Base-by-base conservation (phyloP, 331 rosid genomes). In the Quercus tomentella region DNA sequence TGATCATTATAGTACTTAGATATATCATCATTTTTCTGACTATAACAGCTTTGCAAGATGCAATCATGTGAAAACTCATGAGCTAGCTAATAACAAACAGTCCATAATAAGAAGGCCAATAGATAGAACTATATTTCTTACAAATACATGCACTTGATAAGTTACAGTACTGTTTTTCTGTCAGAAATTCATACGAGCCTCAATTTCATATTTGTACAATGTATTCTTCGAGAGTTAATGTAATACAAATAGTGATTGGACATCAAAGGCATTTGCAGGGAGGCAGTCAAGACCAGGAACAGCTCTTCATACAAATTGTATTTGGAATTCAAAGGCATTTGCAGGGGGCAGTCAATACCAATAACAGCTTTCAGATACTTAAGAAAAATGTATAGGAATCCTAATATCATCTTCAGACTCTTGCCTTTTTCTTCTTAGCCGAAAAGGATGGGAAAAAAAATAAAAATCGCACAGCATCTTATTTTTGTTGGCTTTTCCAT, bases 141-240 rank as follows among this genome's bases (percentile, higher is more conserved):
- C 72, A 88, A 85, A 83, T 79, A 49, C 60, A 70, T 80, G 78
- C 87, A 74, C 73, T 75, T 74, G 12, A 41, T 72, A 7, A 77
- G 78, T 77, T 84, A 82, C 88, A 88, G 70, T 25, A 73, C 67
- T 20, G 37, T 74, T 73, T 77, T 63, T 78, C 74, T 57, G 82
- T 75, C 72, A 69, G 82, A 17, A 83, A 75, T 84, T 74, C 80
- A 66, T 85, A 83, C 51, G 58, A 22, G 85, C 41, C 85, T 79
- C 77, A 72, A 80, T 82, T 76, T 86, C 91, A 84, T 84, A 78
- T 90, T 85, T 89, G 87, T 89, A 89, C 87, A 89, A 78, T 72
- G 81, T 81, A 86, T 84, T 84, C 87, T 79, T 81, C 67, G 75
- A 67, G 82, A 56, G 86, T 78, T 23, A 73, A 88, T 70, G 86